Base-by-base conservation (phyloP, 176 grass and related monocot genomes). In the Musa itinerans region DNA sequence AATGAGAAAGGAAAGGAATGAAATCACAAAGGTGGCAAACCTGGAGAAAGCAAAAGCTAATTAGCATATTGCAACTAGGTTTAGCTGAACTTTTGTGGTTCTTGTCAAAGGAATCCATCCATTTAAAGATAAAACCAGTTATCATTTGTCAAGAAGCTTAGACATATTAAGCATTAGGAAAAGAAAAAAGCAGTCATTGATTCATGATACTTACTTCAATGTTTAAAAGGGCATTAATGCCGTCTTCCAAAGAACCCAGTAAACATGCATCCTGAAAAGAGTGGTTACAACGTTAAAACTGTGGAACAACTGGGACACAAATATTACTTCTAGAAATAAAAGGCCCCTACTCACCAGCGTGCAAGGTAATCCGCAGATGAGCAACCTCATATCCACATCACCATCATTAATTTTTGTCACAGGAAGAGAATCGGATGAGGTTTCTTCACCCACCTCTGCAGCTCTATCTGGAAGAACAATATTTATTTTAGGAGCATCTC, bases 191-290 rank as follows among this genome's bases (percentile, higher is more conserved):
- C n/a, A 53, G 10, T 52, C 22, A 25, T 17, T 25, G 5, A 15
- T 13, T 22, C 52, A 25, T 11, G 13, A 63, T 29, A 77, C 75
- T 63, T 82, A 93, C 85, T 85, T 90, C 87, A 86, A 90, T 83
- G 78, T 93, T 93, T 29, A 93, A 61, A 52, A 93, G 75, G 66
- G 87, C 83, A 78, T 85, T 89, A 65, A 93, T 78, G 43, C 87
- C 91, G 80, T 90, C 91, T 79, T 93, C 83, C 13, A 93, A 54
- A 76, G 91, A 83, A 11, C 71, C 80, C 80, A 93, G 82, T 56
- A 93, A 72, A 76, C 68, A 83, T 9, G 84, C 74, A 82, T 93
- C 91, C 91, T 93, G 80, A 76, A 53, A 76, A 69, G 79, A 73
- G 22, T 49, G 17, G 26, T 72, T 54, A 50, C 15, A 54, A 81